Conservation (phyloP, 768 basidiomycete species). For the Amanita jacksonii region DNA sequence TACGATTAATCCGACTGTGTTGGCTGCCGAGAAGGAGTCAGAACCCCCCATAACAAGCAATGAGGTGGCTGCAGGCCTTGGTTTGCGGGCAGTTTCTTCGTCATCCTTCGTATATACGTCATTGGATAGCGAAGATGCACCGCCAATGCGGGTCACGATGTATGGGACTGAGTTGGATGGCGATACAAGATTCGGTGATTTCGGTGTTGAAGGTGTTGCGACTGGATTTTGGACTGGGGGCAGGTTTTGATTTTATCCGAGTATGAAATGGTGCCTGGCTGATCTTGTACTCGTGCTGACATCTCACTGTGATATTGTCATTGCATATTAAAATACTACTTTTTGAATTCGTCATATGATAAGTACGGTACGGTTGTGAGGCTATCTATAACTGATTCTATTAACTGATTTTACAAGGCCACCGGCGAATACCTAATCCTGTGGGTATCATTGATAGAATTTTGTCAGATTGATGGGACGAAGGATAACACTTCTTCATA, state of each 20-base stretch:
- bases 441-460: no score
- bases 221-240: conserved; percentile 57
- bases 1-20: conserved; percentile 32
- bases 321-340: no score
- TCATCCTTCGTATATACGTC: conserved; percentile 16
- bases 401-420: background rate
- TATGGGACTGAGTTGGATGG: conserved; percentile 77
- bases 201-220: conserved; percentile 72
- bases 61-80: conserved; percentile 35
- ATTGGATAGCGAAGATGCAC: conserved; percentile 18
- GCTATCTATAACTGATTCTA: no score
- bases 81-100: conserved; percentile 29
- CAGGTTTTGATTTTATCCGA: conserved; percentile 4
- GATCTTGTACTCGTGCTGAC: no score
- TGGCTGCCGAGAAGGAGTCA: conserved; percentile 20
- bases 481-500: conserved; percentile 6
- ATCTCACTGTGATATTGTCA: no score
- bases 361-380: no score
- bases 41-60: conserved; percentile 27
- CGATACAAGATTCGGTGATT: conserved; percentile 80
- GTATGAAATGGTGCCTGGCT: background rate
- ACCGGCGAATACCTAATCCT: background rate
- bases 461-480: conserved; percentile 1
- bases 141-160: conserved; percentile 59
- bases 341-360: no score